A percentile compares a stretch with the other conserved stretches of the same genome.
Conservation (phyloP, 139 green algal species). For the Chlorella sp. region DNA sequence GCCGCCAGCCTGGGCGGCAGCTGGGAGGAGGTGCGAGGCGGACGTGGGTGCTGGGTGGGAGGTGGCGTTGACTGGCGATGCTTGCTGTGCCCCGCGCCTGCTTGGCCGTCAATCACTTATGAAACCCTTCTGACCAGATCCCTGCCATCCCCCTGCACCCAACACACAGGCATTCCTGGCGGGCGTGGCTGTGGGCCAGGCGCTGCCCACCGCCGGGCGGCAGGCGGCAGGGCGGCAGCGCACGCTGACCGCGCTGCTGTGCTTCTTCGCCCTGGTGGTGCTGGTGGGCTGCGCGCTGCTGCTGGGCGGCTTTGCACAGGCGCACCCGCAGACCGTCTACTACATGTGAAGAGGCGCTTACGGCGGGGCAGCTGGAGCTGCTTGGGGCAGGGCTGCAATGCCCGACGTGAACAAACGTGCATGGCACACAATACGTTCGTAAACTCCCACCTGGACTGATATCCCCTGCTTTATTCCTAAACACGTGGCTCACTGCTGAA, state of each 20-base stretch:
- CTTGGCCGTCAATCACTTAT: neutral
- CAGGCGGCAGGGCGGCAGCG: neutral
- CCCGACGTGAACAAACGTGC: too few species aligned
- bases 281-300: neutral
- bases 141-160: neutral
- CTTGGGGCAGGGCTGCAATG: too few species aligned
- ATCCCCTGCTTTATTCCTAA: neutral
- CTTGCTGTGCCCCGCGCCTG: neutral
- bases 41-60: neutral
- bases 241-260: neutral
- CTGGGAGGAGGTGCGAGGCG: slow-evolving; percentile 13
- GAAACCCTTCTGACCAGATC: neutral
- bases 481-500: neutral
- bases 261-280: neutral
- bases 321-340: neutral
- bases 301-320: neutral
- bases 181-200: slow-evolving; percentile 13
- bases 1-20: neutral
- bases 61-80: neutral
- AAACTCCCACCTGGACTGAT: neutral
- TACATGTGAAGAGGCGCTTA: neutral
- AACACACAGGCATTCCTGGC: slow-evolving; percentile 13
- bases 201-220: neutral
- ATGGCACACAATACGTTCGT: neutral
- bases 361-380: neutral